Base-by-base conservation (phyloP, 2,329 filamentous ascomycete genomes). In the Curvularia lunata region DNA sequence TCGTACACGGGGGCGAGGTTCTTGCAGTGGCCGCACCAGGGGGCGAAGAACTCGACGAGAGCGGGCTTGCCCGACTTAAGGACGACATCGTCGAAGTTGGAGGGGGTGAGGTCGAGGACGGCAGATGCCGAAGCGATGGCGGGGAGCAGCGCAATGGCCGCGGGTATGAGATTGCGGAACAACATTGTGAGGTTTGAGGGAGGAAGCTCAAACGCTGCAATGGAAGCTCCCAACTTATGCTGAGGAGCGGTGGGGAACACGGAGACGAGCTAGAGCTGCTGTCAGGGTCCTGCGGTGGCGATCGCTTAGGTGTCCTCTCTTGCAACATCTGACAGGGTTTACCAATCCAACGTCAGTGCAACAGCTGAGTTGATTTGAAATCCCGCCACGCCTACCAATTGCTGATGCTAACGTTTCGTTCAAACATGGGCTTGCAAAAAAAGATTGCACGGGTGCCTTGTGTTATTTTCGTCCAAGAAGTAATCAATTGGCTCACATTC, bases 11-110 rank as follows among this genome's bases (percentile, higher is more conserved):
- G 96, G 16, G 95, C 95, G 32, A 99, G 90, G 74, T 83, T 96
- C 86, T 98, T 98, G 91, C 95, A 99, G 85, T 99, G 95, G 30
- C 95, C 96, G 75, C 95, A 99, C 95, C 95, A 99, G 23, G 94
- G 93, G 32, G 95, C 95, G 75, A 96, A 98, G 86, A 99, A 99
- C 79, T 98, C 93, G 70, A 98, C 92, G 25, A 99, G 88, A 0
- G 95, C 93, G 42, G 95, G 94, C 83, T 96, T 98, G 79, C 92
- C 92, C 45, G 91, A 94, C 77, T 96, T 87, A 59, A 97, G 84
- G 64, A 97, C 92, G 54, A 97, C 84, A 47, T 89, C 82, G 82
- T 98, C 94, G 78, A 99, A 99, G 83, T 97, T 99, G 71, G 83
- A 82, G 54, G 94, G 92, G 59, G 90, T 88, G 61, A 99, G 88